Base-by-base conservation (phyloP, 352 stramenopile species). In the Pythium rhizo-oryzae region DNA sequence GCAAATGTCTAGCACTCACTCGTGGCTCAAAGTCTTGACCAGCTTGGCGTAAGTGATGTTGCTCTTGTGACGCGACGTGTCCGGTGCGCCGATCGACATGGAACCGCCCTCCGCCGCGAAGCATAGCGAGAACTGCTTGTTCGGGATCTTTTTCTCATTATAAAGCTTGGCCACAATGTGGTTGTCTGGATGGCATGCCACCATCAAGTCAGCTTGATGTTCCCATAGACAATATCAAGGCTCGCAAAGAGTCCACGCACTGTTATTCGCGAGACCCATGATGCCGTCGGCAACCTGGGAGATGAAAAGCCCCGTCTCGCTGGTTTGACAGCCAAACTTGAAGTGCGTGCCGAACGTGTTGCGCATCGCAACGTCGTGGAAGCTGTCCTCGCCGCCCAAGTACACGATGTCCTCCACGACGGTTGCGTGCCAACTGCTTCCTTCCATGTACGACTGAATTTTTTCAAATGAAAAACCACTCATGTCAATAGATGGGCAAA, bases 381-480 rank as follows among this genome's bases (percentile, higher is more conserved):
- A 80, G 47, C 82, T 91, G 33, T 74, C 59, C 12, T 82, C 81
- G 25, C 81, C 85, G n/a, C 87, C 85, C 18, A 94, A 69, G 44
- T 82, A 95, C 52, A 96, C 87, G 11, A 91, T 65, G 61, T 96
- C 88, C 43, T 93, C 85, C 18, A 96, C 85, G 16, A 94, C 82
- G 0, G 82, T 80, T 12, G 86, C 88, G 13, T 90, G 76, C 88
- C 88, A 96, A 64, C 77, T 94, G 66, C 88, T 96, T 24, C 88
- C 88, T 76, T 96, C 88, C 72, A 92, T 88, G 65, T 96, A 96
- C 49, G 83, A 81, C 81, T 95, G 71, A n/a, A n/a, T n/a, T n/a
- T n/a, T n/a, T n/a, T n/a, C n/a, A n/a, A n/a, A n/a, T n/a, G n/a
- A n/a, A n/a, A n/a, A n/a, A n/a, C n/a, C n/a, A n/a, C n/a, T n/a